Conservation (phyloP, 768 basidiomycete species). For the Termitomyces sp. region DNA sequence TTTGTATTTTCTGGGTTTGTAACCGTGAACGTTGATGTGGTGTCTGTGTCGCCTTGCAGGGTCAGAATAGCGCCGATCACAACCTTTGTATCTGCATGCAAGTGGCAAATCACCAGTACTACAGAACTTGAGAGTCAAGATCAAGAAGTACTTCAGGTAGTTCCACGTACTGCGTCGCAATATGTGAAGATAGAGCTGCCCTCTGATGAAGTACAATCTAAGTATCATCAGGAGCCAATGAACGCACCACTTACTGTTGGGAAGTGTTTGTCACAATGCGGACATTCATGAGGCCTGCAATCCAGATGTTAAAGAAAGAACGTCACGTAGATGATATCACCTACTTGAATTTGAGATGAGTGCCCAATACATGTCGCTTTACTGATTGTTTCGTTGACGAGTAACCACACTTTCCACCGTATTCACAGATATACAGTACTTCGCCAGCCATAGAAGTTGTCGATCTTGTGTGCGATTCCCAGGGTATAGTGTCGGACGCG, state of each 20-base stretch:
- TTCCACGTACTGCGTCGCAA: conserved; percentile 9
- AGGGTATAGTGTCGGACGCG: conserved; percentile 4
- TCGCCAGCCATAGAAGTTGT: conserved; percentile 14
- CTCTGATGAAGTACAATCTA: background rate
- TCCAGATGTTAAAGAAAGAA: background rate
- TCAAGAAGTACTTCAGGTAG: background rate
- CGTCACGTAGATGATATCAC: conserved; percentile 12
- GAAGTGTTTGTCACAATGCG: conserved; percentile 2
- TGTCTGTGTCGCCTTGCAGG: conserved; percentile 61
- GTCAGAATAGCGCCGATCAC: conserved; percentile 53
- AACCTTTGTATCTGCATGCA: conserved; percentile 38
- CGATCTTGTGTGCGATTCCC: conserved; percentile 17
- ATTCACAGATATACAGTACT: conserved; percentile 20
- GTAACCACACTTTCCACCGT: conserved; percentile 22
- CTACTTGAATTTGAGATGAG: conserved; percentile 56
- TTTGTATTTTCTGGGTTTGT: conserved; percentile 36
- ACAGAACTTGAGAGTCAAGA: background rate
- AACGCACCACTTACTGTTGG: background rate
- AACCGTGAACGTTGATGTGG: conserved; percentile 45
- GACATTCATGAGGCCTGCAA: conserved; percentile 5
- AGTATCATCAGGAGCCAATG: no score
- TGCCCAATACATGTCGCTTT: conserved; percentile 61
- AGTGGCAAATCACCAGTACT: conserved; percentile 57
- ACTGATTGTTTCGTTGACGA: conserved; percentile 53
- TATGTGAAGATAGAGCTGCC: conserved; percentile 4